Evolutionary conservation across 2,329 filamentous ascomycete genomes (phyloP), one percentile per base, ranked within the genome.

Genomic region (Metarhizium brunneum): DNA sequence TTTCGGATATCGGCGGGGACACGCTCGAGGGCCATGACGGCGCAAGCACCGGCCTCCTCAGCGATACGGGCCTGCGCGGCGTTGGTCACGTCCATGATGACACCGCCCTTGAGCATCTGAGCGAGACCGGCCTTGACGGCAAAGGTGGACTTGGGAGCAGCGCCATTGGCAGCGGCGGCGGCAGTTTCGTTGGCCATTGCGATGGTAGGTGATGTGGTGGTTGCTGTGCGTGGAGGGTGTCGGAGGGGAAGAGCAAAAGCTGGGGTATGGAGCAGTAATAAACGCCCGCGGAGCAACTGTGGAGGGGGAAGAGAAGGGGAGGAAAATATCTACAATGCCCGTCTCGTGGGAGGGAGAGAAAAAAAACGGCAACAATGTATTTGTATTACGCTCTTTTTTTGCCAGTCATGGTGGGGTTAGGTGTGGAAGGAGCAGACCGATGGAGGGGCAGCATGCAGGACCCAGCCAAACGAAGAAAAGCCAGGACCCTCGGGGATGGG

Each of bases 81-180:
- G 71, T 92, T 90, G 60, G 95, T 90, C 57, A 97, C 94, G 74
- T 99, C 94, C 94, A 99, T 99, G 75, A 99, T 99, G 62, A 99
- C 94, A 66, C 94, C 94, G 70, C 94, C 94, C 81, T 97, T 96
- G 74, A 97, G 79, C 94, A 99, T 99, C 74, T 95, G 88, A 29
- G 94, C 94, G 61, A 99, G 80, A 57, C 92, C 94, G 54, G 90
- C 88, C 82, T 99, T 99, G 81, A 96, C 86, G 63, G 86, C 86
- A 73, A 96, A 95, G 72, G 83, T 79, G 62, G 73, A 66, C 60
- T 72, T 75, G 63, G 74, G 72, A 50, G 67, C 65, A 62, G 73
- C 70, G 56, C 61, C 64, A 53, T 65, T 54, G 30, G 57, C 47
- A 56, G 61, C 66, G 56, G 63, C 59, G 56, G 67, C 64, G 56